These are phyloP conservation scores for Coemansia sp. DNA, from an alignment of 192 early-diverging fungal genomes.

Conservation along the genomic window DNA sequence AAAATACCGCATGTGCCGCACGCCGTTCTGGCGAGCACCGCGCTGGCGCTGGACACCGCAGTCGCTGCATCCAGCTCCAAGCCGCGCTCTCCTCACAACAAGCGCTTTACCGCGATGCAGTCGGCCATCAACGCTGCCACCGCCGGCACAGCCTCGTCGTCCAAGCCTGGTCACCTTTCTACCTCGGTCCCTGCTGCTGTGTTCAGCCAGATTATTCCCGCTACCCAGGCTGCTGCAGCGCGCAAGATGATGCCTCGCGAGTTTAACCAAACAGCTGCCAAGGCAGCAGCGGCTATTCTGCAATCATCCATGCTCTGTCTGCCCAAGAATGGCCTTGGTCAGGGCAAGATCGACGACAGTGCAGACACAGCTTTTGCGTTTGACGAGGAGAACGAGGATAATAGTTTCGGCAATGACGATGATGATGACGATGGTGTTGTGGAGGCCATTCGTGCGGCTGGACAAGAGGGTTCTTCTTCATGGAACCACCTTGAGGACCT, in stretches of 20 bases:
- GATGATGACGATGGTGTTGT: constrained; percentile 1
- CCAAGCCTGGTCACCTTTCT: constrained; percentile 40
- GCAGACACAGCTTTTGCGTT: background rate
- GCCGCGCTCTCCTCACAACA: constrained; percentile 27
- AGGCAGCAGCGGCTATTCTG: constrained; percentile 50
- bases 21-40: constrained; percentile 19
- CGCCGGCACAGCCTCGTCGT: background rate
- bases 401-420: background rate
- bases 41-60: constrained; percentile 24
- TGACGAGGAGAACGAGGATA: background rate
- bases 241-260: constrained; percentile 59
- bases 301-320: constrained; percentile 53
- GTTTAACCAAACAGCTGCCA: constrained; percentile 45
- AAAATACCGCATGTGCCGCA: constrained; percentile 20
- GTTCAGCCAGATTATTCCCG: constrained; percentile 57
- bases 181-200: constrained; percentile 53
- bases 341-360: constrained; percentile 45
- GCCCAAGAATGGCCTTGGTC: constrained; percentile 53
- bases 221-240: constrained; percentile 52
- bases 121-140: background rate
- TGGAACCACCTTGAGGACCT: constrained; percentile 41
- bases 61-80: constrained; percentile 11
- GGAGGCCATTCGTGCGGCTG: background rate
- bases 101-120: constrained; percentile 21
- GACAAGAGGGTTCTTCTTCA: background rate